phyloP scores from a whole-genome alignment of 2,329 filamentous ascomycete genomes.

The Botrytis medusae region DNA sequence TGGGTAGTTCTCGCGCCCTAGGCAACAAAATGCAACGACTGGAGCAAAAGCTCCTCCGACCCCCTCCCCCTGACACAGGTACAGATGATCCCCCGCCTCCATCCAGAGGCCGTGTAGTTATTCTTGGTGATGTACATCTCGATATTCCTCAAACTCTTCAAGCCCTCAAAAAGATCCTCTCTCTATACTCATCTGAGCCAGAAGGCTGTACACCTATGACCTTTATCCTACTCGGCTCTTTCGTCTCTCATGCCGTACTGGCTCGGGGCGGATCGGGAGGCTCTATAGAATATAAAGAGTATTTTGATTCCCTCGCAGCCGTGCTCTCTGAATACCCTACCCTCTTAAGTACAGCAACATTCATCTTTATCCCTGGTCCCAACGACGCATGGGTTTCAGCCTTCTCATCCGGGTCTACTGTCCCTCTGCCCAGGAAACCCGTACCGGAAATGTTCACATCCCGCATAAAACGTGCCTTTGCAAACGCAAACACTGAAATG shows the following conservation, averaged over 20 bases:
- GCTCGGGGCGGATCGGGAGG: slow-evolving; percentile 69
- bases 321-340: slow-evolving; percentile 80
- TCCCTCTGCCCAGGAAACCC: slow-evolving; percentile 65
- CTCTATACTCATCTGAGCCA: slow-evolving; percentile 66
- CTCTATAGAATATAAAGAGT: slow-evolving; percentile 95
- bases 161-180: slow-evolving; percentile 76
- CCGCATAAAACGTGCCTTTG: slow-evolving; percentile 77
- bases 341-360: slow-evolving; percentile 75
- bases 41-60: slow-evolving; percentile 65
- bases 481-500: slow-evolving; percentile 70
- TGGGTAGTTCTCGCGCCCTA: slow-evolving; percentile 83
- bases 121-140: slow-evolving; percentile 83
- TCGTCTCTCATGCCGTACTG: slow-evolving; percentile 66
- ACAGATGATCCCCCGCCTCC: slow-evolving; percentile 33
- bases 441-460: slow-evolving; percentile 91
- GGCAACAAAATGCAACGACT: slow-evolving; percentile 81
- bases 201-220: slow-evolving; percentile 68
- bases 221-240: slow-evolving; percentile 85
- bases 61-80: slow-evolving; percentile 23
- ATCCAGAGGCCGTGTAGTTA: slow-evolving; percentile 59
- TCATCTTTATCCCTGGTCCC: slow-evolving; percentile 92
- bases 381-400: slow-evolving; percentile 96
- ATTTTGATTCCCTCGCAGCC: slow-evolving; percentile 84
- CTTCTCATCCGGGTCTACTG: slow-evolving; percentile 73
- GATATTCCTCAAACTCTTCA: slow-evolving; percentile 80